Percentiles rank a stretch among this genome's conserved stretches.
These are phyloP conservation scores for Saitozyma sp. DNA, from an alignment of 768 basidiomycete genomes.

Conservation along the genomic window DNA sequence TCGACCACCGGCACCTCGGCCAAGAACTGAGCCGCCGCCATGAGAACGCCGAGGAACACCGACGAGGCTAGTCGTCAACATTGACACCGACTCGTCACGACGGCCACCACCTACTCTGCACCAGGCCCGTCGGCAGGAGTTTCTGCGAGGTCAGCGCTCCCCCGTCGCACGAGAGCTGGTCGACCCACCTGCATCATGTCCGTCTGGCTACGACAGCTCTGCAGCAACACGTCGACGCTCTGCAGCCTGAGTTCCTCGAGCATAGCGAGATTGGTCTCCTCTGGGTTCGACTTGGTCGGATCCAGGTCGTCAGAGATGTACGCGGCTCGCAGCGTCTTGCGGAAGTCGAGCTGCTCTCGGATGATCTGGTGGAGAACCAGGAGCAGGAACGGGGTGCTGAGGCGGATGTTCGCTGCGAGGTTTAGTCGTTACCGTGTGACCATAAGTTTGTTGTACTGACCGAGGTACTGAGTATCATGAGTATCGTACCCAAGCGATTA, in stretches of 20 bases:
- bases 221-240: constrained; percentile 27
- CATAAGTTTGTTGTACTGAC: constrained; percentile 2
- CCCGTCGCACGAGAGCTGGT: background rate
- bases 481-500: background rate
- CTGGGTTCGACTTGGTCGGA: background rate
- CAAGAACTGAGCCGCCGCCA: constrained; percentile 25
- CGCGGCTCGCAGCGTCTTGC: constrained; percentile 13
- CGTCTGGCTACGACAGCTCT: constrained; percentile 23
- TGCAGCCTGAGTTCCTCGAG: constrained; percentile 28
- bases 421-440: background rate
- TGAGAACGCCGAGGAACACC: constrained; percentile 22
- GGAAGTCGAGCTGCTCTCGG: constrained; percentile 27
- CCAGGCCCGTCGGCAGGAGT: constrained; percentile 26
- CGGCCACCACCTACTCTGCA: constrained; percentile 26
- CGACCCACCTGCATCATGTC: constrained; percentile 27
- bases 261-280: constrained; percentile 13
- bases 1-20: constrained; percentile 34
- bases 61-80: constrained; percentile 18
- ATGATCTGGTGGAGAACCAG: constrained; percentile 29
- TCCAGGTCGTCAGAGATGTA: constrained; percentile 9
- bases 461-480: constrained; percentile 7
- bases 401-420: constrained; percentile 24
- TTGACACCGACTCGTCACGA: background rate
- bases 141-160: constrained; percentile 5
- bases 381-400: constrained; percentile 25